Evolutionary conservation across 352 stramenopile species (phyloP).

Genomic region (Phytophthora pinifolia): DNA sequence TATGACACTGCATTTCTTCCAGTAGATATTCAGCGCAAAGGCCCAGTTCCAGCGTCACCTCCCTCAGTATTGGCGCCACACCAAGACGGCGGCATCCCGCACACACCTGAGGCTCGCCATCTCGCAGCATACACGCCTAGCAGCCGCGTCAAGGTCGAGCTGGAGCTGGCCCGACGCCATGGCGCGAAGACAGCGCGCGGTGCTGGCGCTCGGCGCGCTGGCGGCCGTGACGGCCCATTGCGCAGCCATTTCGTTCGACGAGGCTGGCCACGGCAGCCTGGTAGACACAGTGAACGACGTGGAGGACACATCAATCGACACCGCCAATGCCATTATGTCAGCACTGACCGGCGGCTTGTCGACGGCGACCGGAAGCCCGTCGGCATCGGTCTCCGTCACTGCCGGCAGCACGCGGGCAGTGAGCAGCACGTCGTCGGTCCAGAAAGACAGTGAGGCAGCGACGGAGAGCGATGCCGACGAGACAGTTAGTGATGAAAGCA

Average conservation of each 20-base stretch:
- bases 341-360: not conserved
- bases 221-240: slow-evolving; percentile 13
- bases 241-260: slow-evolving; percentile 26
- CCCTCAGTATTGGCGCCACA: slow-evolving; percentile 12
- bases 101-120: not conserved
- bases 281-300: slow-evolving; percentile 5
- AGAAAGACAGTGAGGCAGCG: not conserved
- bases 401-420: slow-evolving; percentile 1
- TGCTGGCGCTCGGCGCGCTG: slow-evolving; percentile 22
- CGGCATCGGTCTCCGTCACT: slow-evolving; percentile 13
- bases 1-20: too few species aligned
- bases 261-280: slow-evolving; percentile 10
- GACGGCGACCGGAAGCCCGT: slow-evolving; percentile 1
- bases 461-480: not conserved
- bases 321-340: slow-evolving; percentile 4
- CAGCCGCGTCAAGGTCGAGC: slow-evolving; percentile 3
- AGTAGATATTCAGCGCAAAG: not conserved
- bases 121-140: not conserved
- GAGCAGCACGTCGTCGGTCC: not conserved
- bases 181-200: slow-evolving; percentile 21
- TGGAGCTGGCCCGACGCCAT: slow-evolving; percentile 24
- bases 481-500: slow-evolving; percentile 4
- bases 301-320: slow-evolving; percentile 8
- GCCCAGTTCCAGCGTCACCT: slow-evolving; percentile 1
- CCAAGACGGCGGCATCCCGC: slow-evolving; percentile 10